Percentiles rank a stretch among this genome's conserved stretches.
Evolutionary conservation across 495 filamentous ascomycete genomes (phyloP).

Genomic region (Xylaria intraflava): DNA sequence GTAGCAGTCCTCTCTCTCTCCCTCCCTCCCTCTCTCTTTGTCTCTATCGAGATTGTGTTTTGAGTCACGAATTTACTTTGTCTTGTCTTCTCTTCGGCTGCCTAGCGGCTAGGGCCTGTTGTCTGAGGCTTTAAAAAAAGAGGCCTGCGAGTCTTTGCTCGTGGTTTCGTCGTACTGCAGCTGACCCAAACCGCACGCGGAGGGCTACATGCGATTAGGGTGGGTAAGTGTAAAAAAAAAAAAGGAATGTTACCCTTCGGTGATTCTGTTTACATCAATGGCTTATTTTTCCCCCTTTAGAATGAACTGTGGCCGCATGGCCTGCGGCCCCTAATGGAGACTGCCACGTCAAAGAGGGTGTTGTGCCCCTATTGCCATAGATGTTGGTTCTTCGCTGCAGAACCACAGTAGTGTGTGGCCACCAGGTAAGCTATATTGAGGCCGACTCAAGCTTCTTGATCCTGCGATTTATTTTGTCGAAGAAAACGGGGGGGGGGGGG

Average conservation of each 20-base stretch:
- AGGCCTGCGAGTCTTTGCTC: constrained; percentile 12
- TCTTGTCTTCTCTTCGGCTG: neutral
- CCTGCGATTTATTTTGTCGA: neutral
- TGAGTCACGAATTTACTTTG: neutral
- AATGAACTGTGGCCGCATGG: constrained; percentile 15
- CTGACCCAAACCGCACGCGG: constrained; percentile 14
- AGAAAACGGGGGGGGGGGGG: too few relatives aligned
- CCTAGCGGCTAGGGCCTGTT: neutral
- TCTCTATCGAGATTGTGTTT: too few relatives aligned
- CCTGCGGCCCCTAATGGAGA: constrained; percentile 21
- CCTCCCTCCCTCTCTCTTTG: too few relatives aligned
- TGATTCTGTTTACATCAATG: constrained; percentile 2
- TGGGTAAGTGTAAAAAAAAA: neutral
- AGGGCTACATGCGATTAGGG: constrained; percentile 7
- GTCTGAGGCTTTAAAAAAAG: neutral
- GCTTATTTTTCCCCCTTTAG: constrained; percentile 10
- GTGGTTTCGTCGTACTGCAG: constrained; percentile 22
- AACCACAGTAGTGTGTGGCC: constrained; percentile 24
- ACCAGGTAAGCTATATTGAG: constrained; percentile 21
- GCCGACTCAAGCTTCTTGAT: constrained; percentile 17
- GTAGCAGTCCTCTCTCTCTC: neutral
- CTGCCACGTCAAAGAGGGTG: constrained; percentile 14
- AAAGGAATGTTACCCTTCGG: constrained; percentile 1
- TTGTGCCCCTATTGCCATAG: constrained; percentile 17
- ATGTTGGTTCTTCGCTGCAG: constrained; percentile 18